A percentile compares a stretch with the other conserved stretches of the same genome.
These are phyloP conservation scores for Stenocarpella maydis DNA, from an alignment of 2,329 filamentous ascomycete species.

Conservation along the genomic window DNA sequence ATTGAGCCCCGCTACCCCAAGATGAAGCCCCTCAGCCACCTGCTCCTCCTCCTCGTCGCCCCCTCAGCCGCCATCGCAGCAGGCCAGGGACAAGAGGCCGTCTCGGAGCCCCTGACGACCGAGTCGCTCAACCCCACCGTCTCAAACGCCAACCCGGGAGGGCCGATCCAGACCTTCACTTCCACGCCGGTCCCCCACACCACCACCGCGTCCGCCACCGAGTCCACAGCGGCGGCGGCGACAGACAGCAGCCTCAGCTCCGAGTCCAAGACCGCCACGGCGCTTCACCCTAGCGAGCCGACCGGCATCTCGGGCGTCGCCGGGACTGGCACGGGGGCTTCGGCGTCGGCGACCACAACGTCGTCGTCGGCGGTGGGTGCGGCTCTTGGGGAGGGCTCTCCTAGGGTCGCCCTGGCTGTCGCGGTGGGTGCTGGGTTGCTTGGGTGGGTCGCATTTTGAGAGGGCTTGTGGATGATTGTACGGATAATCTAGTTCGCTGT, in stretches of 20 bases:
- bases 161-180: conserved; percentile 23
- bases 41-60: conserved; percentile 11
- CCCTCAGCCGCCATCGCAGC: neutral
- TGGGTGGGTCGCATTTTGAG: conserved; percentile 26
- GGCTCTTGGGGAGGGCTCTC: neutral
- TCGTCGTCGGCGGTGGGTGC: neutral
- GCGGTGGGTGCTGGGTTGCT: conserved; percentile 31
- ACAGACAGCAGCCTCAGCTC: conserved; percentile 12
- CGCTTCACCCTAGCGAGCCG: conserved; percentile 27
- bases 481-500: neutral
- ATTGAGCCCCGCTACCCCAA: neutral
- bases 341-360: neutral
- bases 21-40: conserved; percentile 2
- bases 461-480: neutral
- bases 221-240: neutral
- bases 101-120: conserved; percentile 9
- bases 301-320: conserved; percentile 8
- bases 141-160: neutral
- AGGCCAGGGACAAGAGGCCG: neutral
- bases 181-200: neutral
- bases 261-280: conserved; percentile 19
- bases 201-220: neutral
- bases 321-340: neutral
- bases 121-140: neutral
- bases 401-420: conserved; percentile 31